These are phyloP conservation scores for Neurospora sp. DNA, from an alignment of 495 filamentous ascomycete genomes.

Conservation along the genomic window DNA sequence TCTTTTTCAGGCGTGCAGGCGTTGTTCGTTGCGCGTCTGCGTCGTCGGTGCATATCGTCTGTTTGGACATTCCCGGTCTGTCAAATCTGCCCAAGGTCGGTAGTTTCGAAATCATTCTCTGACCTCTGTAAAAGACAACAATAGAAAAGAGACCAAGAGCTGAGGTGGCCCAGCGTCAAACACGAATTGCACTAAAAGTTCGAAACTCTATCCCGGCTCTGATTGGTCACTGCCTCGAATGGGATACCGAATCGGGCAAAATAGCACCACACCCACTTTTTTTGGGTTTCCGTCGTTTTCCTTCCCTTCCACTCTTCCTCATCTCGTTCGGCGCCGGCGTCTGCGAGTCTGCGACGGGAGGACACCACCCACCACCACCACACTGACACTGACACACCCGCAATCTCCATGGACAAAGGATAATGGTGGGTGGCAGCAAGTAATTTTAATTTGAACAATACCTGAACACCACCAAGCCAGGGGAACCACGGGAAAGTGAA, in stretches of 20 bases:
- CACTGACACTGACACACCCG: neutral
- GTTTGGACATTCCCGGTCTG: neutral
- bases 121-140: too few species aligned
- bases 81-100: neutral
- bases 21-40: neutral
- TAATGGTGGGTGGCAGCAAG: neutral
- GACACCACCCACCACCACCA: neutral
- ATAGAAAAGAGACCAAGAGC: neutral
- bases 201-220: neutral
- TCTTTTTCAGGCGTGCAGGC: neutral
- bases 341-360: neutral
- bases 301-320: neutral
- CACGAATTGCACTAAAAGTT: neutral
- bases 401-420: neutral
- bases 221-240: conserved; percentile 3
- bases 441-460: neutral
- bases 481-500: neutral
- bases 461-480: neutral
- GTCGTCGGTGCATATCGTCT: neutral
- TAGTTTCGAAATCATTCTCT: too few species aligned
- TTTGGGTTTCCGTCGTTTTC: neutral
- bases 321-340: neutral
- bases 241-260: conserved; percentile 2
- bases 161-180: neutral
- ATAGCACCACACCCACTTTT: neutral